Conservation (phyloP, 306 rosid genomes). For the Phaseolus lunatus region DNA sequence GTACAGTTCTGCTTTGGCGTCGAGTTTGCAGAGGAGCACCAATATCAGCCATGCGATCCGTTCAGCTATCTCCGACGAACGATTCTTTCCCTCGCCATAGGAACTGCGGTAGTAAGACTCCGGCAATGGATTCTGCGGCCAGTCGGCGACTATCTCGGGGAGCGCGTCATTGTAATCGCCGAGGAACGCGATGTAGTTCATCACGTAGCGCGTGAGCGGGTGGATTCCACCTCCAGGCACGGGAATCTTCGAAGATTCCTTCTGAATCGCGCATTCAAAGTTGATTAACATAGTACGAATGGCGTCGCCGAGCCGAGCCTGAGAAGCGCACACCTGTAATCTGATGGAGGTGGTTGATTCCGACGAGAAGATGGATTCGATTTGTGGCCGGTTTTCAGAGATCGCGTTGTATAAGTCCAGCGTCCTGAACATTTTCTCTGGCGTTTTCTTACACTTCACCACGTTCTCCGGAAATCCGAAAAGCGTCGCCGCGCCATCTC, state of each 20-base stretch:
- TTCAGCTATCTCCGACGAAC: constrained; percentile 48
- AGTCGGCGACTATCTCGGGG: constrained; percentile 64
- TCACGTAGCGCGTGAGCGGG: constrained; percentile 93
- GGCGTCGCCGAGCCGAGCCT: constrained; percentile 55
- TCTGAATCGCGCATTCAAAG: constrained; percentile 77
- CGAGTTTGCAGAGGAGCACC: constrained; percentile 83
- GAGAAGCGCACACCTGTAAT: constrained; percentile 49
- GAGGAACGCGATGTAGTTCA: constrained; percentile 78
- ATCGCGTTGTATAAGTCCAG: constrained; percentile 78
- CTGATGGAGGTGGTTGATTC: constrained; percentile 60
- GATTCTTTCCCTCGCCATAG: constrained; percentile 28
- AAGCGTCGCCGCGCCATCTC: constrained; percentile 58
- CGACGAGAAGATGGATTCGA: constrained; percentile 65
- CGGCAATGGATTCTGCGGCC: constrained; percentile 70
- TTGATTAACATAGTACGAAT: constrained; percentile 60
- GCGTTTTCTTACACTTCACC: constrained; percentile 75
- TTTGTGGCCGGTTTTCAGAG: constrained; percentile 57
- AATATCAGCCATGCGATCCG: constrained; percentile 78
- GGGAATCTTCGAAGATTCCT: constrained; percentile 65
- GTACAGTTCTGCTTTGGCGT: constrained; percentile 69
- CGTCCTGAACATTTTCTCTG: constrained; percentile 76
- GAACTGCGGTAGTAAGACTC: constrained; percentile 63
- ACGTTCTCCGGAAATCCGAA: constrained; percentile 74
- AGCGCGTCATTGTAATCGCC: constrained; percentile 65
- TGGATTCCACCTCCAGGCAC: constrained; percentile 81